Evolutionary conservation across 768 basidiomycete genomes (phyloP).

Genomic region (Serendipita sp.): DNA sequence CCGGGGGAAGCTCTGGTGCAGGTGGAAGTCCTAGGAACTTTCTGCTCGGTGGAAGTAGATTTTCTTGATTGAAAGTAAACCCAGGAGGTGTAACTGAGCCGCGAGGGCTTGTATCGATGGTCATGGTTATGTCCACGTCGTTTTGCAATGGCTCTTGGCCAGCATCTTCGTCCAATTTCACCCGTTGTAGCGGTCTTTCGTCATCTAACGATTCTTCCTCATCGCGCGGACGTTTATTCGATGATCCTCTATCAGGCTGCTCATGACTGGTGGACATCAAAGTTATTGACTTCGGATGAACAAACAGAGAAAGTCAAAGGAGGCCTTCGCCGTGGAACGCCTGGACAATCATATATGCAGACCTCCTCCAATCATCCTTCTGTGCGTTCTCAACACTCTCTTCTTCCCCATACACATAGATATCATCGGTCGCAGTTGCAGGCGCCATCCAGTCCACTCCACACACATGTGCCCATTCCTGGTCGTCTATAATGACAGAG

Average conservation of each 20-base stretch:
- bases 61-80: conserved; percentile 6
- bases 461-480: background rate
- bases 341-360: background rate
- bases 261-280: background rate
- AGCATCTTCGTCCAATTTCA: conserved; percentile 20
- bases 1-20: conserved; percentile 20
- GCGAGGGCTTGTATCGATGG: background rate
- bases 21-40: conserved; percentile 8
- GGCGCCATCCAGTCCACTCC: background rate
- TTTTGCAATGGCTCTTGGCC: background rate
- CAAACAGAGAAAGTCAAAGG: background rate
- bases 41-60: conserved; percentile 46
- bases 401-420: background rate
- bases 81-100: background rate
- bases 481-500: background rate
- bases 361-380: background rate
- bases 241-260: background rate
- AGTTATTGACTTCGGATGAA: background rate
- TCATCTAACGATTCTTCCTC: background rate
- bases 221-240: background rate
- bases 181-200: conserved; percentile 24
- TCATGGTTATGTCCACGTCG: background rate
- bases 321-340: background rate
- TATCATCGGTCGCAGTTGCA: background rate
- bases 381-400: background rate